These are phyloP conservation scores for Amaranthus palmeri DNA, from an alignment of 148 eudicot genomes.

Conservation along the genomic window DNA sequence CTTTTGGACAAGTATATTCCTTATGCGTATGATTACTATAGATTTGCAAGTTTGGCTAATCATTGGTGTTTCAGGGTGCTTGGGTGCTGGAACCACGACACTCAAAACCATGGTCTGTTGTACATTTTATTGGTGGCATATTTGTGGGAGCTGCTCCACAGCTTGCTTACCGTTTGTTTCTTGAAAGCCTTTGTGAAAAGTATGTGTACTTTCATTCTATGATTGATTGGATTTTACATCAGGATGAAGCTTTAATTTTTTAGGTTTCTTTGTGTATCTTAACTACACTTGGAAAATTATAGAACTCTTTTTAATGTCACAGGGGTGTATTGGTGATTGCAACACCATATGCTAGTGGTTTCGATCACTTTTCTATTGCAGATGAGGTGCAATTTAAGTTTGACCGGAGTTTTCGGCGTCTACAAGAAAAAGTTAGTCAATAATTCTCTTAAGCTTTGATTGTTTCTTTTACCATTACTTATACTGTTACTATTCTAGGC, in stretches of 20 bases:
- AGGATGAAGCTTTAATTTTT: neutral
- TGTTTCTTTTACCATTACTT: slow-evolving; percentile 8
- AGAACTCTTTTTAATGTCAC: slow-evolving; percentile 20
- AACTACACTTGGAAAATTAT: slow-evolving; percentile 20
- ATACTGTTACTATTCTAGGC: slow-evolving; percentile 33
- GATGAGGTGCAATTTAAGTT: slow-evolving; percentile 95
- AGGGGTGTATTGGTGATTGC: slow-evolving; percentile 92
- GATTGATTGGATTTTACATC: neutral
- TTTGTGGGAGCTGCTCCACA: slow-evolving; percentile 99
- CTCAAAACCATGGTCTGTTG: slow-evolving; percentile 46
- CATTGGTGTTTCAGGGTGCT: slow-evolving; percentile 59
- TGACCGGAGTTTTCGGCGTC: slow-evolving; percentile 73
- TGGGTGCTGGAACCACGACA: slow-evolving; percentile 83
- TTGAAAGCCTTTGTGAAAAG: slow-evolving; percentile 81
- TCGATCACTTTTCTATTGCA: slow-evolving; percentile 90
- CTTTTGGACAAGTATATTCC: neutral
- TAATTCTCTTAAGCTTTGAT: slow-evolving; percentile 3
- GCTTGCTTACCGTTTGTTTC: slow-evolving; percentile 85
- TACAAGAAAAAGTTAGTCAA: slow-evolving; percentile 62
- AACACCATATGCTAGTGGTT: slow-evolving; percentile 98
- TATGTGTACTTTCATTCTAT: slow-evolving; percentile 33
- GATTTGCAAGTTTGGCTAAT: slow-evolving; percentile 11
- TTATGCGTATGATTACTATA: slow-evolving; percentile 3
- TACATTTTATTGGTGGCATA: slow-evolving; percentile 92
- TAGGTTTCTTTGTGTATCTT: neutral